A percentile compares a stretch with the other conserved stretches of the same genome.
Conservation (phyloP, 768 basidiomycete species). For the Russula dissimulans region DNA sequence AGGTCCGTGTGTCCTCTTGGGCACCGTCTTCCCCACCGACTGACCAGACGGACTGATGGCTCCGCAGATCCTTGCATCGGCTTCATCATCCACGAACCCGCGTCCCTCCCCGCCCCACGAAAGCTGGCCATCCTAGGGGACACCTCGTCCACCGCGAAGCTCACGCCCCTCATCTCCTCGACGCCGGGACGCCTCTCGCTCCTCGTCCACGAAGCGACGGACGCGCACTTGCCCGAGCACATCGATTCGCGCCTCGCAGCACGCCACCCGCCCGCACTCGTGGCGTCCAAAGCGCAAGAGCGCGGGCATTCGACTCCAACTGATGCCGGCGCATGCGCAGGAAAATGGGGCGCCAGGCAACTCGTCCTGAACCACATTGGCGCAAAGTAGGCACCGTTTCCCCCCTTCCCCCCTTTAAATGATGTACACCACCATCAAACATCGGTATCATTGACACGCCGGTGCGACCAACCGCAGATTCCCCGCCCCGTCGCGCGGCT, state of each 20-base stretch:
- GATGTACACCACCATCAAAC: not conserved
- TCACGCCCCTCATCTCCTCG: conserved; percentile 39
- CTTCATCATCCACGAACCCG: conserved; percentile 60
- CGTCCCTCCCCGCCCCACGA: conserved; percentile 30
- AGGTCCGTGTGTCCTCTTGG: conserved; percentile 34
- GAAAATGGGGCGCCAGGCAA: conserved; percentile 43
- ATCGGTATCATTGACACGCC: not conserved
- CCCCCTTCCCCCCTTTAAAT: not conserved
- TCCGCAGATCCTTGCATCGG: conserved; percentile 66
- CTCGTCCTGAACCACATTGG: conserved; percentile 77
- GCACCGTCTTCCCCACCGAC: too few relatives aligned
- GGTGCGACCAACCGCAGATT: conserved; percentile 33
- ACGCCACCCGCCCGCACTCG: conserved; percentile 31
- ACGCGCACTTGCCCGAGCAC: conserved; percentile 52
- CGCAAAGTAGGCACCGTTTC: conserved; percentile 32
- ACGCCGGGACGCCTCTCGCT: conserved; percentile 33
- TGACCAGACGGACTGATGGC: too few relatives aligned
- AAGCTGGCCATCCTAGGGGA: conserved; percentile 75
- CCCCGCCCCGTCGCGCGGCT: conserved; percentile 35
- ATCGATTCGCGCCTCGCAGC: conserved; percentile 43
- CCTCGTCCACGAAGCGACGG: conserved; percentile 83
- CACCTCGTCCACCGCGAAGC: conserved; percentile 53
- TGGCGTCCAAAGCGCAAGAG: conserved; percentile 33
- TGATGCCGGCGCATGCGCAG: conserved; percentile 74
- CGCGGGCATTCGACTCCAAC: conserved; percentile 72